A percentile compares a stretch with the other conserved stretches of the same genome.
These are phyloP conservation scores for Rutstroemia sp. DNA, from an alignment of 2,329 filamentous ascomycete species.

Conservation along the genomic window DNA sequence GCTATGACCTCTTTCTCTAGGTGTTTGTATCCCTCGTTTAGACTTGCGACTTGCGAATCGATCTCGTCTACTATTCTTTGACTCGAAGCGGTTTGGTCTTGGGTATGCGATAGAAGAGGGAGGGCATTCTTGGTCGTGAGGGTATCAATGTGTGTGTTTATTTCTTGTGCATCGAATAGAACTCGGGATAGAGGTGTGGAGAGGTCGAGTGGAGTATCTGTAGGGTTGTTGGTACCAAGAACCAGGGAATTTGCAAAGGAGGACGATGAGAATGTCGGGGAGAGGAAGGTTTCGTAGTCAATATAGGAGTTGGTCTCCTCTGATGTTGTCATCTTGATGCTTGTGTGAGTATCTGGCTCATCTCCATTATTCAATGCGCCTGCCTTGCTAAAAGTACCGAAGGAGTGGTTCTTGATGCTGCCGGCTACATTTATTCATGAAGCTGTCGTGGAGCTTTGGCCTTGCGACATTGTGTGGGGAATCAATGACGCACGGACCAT, in stretches of 20 bases:
- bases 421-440: not conserved
- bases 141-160: constrained; percentile 90
- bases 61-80: constrained; percentile 66
- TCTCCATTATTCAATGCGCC: not conserved
- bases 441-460: constrained; percentile 6
- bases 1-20: constrained; percentile 80
- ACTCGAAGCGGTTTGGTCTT: constrained; percentile 65
- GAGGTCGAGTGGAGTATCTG: constrained; percentile 83
- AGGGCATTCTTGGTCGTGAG: constrained; percentile 79
- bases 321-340: constrained; percentile 21
- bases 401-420: too few species aligned
- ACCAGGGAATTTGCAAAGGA: constrained; percentile 85
- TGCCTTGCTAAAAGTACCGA: too few species aligned
- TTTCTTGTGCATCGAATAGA: constrained; percentile 92
- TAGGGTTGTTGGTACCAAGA: constrained; percentile 82
- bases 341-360: not conserved
- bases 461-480: not conserved
- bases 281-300: constrained; percentile 88
- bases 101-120: constrained; percentile 72
- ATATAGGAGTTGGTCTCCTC: constrained; percentile 74
- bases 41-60: constrained; percentile 68
- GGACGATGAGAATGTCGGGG: constrained; percentile 71
- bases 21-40: constrained; percentile 80
- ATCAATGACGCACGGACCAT: not conserved
- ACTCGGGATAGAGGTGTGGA: constrained; percentile 89